These are phyloP conservation scores for Themeda triandra DNA, from an alignment of 176 grass and related monocot genomes.

Conservation along the genomic window DNA sequence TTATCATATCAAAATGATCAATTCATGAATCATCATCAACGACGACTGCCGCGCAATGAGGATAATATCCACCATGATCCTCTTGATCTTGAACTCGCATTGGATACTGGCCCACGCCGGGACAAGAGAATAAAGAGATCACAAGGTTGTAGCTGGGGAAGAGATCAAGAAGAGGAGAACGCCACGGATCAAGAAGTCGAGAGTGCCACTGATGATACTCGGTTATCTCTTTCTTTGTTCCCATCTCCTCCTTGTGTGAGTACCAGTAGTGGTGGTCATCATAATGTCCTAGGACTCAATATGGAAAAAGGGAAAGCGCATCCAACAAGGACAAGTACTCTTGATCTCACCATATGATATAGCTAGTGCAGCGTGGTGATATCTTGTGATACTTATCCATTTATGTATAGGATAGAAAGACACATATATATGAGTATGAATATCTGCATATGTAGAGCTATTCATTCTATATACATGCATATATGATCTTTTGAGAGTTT, in stretches of 20 bases:
- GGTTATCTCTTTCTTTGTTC: conserved; percentile 36
- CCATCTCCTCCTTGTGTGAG: neutral
- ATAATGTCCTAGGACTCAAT: neutral
- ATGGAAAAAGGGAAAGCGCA: conserved; percentile 4
- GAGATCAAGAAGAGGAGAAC: neutral
- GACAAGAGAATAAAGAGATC: conserved; percentile 8
- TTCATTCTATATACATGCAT: too few relatives aligned
- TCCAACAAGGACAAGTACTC: conserved; percentile 51
- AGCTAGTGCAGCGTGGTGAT: conserved; percentile 33
- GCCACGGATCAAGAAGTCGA: conserved; percentile 14
- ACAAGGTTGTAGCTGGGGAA: neutral
- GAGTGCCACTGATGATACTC: neutral
- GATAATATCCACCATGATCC: neutral
- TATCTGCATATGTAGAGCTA: neutral
- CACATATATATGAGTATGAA: neutral
- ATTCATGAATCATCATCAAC: conserved; percentile 25
- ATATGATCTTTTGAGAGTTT: neutral
- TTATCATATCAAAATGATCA: conserved; percentile 2
- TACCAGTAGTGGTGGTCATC: neutral
- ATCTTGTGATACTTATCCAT: conserved; percentile 53
- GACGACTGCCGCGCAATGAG: neutral
- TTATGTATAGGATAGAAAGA: neutral
- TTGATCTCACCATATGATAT: conserved; percentile 48
- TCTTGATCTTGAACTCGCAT: conserved; percentile 39
- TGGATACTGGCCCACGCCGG: neutral